Base-by-base conservation (phyloP, 2,329 filamentous ascomycete genomes). In the Elsinoe necatrix region DNA sequence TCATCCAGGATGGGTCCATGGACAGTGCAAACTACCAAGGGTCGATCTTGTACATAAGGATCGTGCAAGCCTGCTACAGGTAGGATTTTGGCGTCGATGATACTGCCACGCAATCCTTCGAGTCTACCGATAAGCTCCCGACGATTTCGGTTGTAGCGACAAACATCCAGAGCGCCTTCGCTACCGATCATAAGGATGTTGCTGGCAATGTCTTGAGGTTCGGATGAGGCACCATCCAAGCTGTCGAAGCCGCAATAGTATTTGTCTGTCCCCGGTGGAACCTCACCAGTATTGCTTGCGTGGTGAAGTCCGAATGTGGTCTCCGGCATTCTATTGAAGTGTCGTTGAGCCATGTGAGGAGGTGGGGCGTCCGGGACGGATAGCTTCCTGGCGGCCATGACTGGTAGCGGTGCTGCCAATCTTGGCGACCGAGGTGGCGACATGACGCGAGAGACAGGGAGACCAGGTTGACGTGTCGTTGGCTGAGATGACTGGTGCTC, bases 201-300 rank as follows among this genome's bases (percentile, higher is more conserved):
- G 25, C 64, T 68, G 11, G 73, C 69, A 0, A 71, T 69, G 21
- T 76, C 75, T 43, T 74, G 69, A 12, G 75, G 73, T 1, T 74
- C 72, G 56, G 74, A 69, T 5, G 75, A 73, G 2, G 73, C 69
- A 60, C 69, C 72, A 31, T 72, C 68, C 42, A 95, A 75, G 1
- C 77, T 83, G 68, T 95, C 91, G 64, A 95, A 90, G 4, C 86
- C 84, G 67, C 89, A 93, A 67, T 86, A 88, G 63, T 87, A 89
- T 6, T 87, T 88, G 43, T 80, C 80, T 35, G 67, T 66, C 4
- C 68, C 68, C 16, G 54, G 54, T 16, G 21, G 37, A 11, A 56
- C 16, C 29, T 56, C 54, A n/a, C 18, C 41, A 34, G 61, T 63
- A 18, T 55, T 85, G 16, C 65, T 63, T 14, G 58, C 57, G 27